A percentile compares a stretch with the other conserved stretches of the same genome.
phyloP scores from a whole-genome alignment of 768 basidiomycete species.

The Coprinopsis sp. region DNA sequence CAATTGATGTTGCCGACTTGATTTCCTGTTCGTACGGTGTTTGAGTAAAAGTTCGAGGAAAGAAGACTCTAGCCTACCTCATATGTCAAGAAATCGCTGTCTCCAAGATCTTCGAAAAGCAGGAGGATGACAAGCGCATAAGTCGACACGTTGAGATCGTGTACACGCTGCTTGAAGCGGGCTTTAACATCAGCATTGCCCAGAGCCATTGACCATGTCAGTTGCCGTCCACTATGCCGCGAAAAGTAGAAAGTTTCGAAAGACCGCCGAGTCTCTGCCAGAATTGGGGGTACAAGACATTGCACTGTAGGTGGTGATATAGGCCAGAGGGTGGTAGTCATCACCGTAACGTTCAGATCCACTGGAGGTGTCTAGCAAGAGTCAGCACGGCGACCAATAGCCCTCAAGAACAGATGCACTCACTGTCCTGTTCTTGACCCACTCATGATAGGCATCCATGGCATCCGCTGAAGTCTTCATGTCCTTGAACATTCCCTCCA shows the following conservation, averaged over 20 bases:
- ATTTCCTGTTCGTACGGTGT: conserved; percentile 60
- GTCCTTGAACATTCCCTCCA: conserved; percentile 99
- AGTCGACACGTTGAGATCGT: conserved; percentile 92
- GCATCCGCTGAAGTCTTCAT: conserved; percentile 86
- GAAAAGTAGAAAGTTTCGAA: conserved; percentile 90
- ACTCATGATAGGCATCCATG: conserved; percentile 65
- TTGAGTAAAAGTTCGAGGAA: background rate
- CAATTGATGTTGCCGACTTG: conserved; percentile 66
- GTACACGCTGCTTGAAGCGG: conserved; percentile 69
- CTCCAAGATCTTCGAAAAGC: conserved; percentile 71
- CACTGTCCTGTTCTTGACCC: conserved; percentile 59
- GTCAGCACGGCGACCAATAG: conserved; percentile 8
- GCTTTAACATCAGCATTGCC: conserved; percentile 89
- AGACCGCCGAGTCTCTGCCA: conserved; percentile 62
- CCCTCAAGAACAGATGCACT: conserved; percentile 20
- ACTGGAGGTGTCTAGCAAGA: conserved; percentile 58
- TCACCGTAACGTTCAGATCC: conserved; percentile 84
- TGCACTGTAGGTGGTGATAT: conserved; percentile 59
- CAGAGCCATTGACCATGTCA: conserved; percentile 88
- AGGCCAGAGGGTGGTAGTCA: conserved; percentile 98
- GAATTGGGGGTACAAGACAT: conserved; percentile 62
- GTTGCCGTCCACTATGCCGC: conserved; percentile 81
- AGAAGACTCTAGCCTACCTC: conserved; percentile 41
- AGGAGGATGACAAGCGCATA: conserved; percentile 83
- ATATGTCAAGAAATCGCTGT: conserved; percentile 72